Conservation (phyloP, 2,329 filamentous ascomycete genomes). For the Ceratocystis cacaofunesta region DNA sequence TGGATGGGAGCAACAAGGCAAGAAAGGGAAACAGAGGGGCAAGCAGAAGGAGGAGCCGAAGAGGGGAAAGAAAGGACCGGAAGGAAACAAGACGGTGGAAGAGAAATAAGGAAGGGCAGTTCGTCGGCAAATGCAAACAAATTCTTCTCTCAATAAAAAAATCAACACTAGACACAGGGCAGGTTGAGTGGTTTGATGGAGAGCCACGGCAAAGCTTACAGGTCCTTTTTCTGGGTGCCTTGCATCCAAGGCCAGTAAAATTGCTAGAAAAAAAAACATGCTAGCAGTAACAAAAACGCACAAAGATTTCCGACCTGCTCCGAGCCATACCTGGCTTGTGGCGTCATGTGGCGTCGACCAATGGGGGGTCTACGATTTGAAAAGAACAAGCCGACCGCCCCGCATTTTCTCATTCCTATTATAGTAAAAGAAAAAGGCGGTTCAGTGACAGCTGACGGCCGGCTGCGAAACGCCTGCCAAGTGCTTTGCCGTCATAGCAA, state of each 20-base stretch:
- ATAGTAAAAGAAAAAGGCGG: not conserved
- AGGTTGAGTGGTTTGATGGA: slow-evolving; percentile 42
- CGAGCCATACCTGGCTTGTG: slow-evolving; percentile 23
- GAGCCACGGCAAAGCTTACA: slow-evolving; percentile 28
- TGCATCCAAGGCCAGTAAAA: slow-evolving; percentile 25
- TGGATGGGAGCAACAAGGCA: slow-evolving; percentile 7
- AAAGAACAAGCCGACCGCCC: slow-evolving; percentile 13
- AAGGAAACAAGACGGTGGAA: slow-evolving; percentile 5
- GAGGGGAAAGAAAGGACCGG: slow-evolving; percentile 3
- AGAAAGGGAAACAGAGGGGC: slow-evolving; percentile 18
- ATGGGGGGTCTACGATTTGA: slow-evolving; percentile 22
- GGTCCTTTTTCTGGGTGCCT: slow-evolving; percentile 30
- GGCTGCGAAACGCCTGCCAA: no score
- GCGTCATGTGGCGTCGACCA: slow-evolving; percentile 21
- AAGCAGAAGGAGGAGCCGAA: not conserved
- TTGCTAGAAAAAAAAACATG: slow-evolving; percentile 12
- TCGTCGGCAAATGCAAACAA: slow-evolving; percentile 3
- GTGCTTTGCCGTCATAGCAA: not conserved
- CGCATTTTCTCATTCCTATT: slow-evolving; percentile 19
- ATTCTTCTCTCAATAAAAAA: slow-evolving; percentile 18
- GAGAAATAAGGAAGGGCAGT: slow-evolving; percentile 6
- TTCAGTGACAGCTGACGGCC: not conserved
- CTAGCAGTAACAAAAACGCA: slow-evolving; percentile 5
- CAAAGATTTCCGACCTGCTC: slow-evolving; percentile 29
- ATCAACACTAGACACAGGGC: slow-evolving; percentile 17